Conservation (phyloP, 1,284 basidiomycete genomes). For the Irpex lacteus region DNA sequence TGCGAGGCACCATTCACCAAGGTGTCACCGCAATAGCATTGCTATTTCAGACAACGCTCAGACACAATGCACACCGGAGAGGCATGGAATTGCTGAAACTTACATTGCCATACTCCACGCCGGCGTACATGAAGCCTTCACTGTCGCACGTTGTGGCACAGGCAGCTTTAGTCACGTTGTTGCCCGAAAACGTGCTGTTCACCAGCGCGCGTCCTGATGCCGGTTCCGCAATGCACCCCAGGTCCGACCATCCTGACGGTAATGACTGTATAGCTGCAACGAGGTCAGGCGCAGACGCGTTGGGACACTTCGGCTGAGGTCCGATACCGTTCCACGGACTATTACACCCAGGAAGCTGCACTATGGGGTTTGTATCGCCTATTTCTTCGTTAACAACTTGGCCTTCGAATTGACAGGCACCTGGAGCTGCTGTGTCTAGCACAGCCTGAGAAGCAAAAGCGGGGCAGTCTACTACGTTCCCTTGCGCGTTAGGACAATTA, state of each 20-base stretch:
- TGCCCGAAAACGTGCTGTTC: constrained; percentile 16
- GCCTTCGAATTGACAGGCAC: constrained; percentile 23
- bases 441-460: constrained; percentile 21
- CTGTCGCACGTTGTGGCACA: constrained; percentile 24
- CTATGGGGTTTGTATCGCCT: constrained; percentile 22
- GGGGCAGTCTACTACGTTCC: constrained; percentile 15
- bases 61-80: neutral
- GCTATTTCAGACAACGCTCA: constrained; percentile 4
- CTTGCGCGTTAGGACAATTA: constrained; percentile 23
- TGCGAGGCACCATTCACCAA: constrained; percentile 25
- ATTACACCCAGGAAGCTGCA: constrained; percentile 29
- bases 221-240: constrained; percentile 29
- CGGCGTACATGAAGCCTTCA: constrained; percentile 23
- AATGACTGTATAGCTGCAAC: constrained; percentile 20
- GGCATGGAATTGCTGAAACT: neutral
- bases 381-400: constrained; percentile 27
- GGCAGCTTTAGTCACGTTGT: constrained; percentile 23
- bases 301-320: constrained; percentile 15
- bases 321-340: constrained; percentile 22
- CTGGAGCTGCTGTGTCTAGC: constrained; percentile 23
- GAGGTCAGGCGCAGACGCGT: constrained; percentile 14
- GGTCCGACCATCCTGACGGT: constrained; percentile 23
- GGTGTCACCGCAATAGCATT: constrained; percentile 29
- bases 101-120: constrained; percentile 22
- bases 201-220: constrained; percentile 27